Conservation (phyloP, 169 alveolate genomes). For the Amoebophrya sp. region DNA sequence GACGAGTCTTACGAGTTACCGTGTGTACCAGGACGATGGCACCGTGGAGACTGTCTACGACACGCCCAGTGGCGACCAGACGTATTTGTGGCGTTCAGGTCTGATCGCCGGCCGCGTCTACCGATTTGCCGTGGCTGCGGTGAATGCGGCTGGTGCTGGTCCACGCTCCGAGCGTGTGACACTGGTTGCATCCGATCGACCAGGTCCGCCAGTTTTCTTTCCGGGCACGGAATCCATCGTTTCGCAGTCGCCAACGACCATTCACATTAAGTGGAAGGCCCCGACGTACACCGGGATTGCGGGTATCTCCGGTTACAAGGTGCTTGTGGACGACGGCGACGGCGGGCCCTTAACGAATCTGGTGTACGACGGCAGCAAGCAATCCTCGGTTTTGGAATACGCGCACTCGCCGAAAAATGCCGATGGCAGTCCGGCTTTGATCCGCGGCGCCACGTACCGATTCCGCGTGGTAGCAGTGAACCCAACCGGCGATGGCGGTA, state of each 20-base stretch:
- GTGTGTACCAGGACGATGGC: constrained; percentile 45
- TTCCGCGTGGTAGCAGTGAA: constrained; percentile 41
- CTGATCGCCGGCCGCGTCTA: constrained; percentile 42
- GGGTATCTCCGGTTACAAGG: constrained; percentile 48
- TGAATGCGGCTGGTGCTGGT: constrained; percentile 52
- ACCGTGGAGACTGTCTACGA: constrained; percentile 1
- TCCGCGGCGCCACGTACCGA: constrained; percentile 45
- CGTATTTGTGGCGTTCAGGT: background rate
- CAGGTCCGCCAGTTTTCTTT: background rate
- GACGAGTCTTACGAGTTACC: constrained; percentile 37
- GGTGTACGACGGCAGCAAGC: constrained; percentile 43
- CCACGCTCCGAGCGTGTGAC: constrained; percentile 48
- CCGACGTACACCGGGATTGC: constrained; percentile 38
- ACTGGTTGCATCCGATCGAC: constrained; percentile 37
- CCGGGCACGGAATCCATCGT: background rate
- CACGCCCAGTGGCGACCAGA: constrained; percentile 16
- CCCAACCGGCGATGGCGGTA: constrained; percentile 49
- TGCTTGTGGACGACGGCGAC: constrained; percentile 47
- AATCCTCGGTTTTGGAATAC: constrained; percentile 35
- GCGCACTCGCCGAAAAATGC: constrained; percentile 41
- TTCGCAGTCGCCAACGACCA: constrained; percentile 21
- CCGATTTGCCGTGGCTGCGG: constrained; percentile 50
- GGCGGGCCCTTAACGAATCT: constrained; percentile 40
- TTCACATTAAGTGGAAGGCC: constrained; percentile 40
- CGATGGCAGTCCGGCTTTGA: constrained; percentile 45